Conservation (phyloP, 768 basidiomycete genomes). For the Filobasidium wieringae region DNA sequence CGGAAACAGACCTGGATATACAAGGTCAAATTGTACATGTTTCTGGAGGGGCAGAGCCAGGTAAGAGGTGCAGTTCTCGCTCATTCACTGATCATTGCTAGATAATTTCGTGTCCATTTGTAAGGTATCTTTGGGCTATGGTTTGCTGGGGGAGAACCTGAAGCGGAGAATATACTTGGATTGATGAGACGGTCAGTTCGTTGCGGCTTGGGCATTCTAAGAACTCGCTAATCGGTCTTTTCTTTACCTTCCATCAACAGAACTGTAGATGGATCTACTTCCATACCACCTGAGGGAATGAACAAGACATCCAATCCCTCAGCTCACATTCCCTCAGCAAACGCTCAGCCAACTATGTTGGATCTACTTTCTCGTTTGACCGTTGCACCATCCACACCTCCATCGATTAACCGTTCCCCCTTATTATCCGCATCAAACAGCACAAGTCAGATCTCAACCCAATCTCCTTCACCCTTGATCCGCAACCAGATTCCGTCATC, state of each 20-base stretch:
- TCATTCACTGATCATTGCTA: no score
- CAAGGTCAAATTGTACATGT: constrained; percentile 14
- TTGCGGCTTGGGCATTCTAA: no score
- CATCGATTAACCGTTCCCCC: not conserved
- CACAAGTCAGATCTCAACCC: not conserved
- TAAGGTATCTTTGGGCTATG: not conserved
- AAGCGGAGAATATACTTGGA: not conserved
- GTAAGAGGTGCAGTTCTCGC: not conserved
- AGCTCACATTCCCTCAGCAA: no score
- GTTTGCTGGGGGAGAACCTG: not conserved
- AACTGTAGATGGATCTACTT: no score
- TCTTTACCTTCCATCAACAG: no score
- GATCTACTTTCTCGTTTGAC: not conserved
- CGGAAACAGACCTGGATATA: constrained; percentile 14
- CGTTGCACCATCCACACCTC: not conserved
- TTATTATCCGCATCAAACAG: not conserved
- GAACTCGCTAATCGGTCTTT: no score
- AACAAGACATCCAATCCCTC: no score
- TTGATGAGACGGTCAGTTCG: not conserved
- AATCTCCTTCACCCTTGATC: not conserved
- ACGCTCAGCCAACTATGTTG: not conserved
- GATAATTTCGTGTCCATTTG: not conserved
- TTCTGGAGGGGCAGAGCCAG: not conserved
- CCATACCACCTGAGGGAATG: no score
- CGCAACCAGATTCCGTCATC: not conserved